A percentile compares a stretch with the other conserved stretches of the same genome.
phyloP scores from a whole-genome alignment of 2,329 filamentous ascomycete species.

The Phaeosphaeriaceae sp. region DNA sequence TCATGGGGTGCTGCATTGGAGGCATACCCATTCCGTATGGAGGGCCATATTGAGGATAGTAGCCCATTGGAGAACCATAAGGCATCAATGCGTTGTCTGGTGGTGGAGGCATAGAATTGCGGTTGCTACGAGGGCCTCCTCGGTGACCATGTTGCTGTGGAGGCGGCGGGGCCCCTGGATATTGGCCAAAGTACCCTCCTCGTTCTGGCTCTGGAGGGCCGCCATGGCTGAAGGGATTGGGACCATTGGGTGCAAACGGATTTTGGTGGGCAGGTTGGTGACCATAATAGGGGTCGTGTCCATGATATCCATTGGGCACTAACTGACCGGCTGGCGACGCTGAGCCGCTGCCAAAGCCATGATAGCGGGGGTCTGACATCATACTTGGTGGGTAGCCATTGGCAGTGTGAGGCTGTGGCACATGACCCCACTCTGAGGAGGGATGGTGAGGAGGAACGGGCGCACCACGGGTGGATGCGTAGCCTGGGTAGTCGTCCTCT shows the following conservation, averaged over 20 bases:
- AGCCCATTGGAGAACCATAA: slow-evolving; percentile 30
- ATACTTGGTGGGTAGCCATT: slow-evolving; percentile 48
- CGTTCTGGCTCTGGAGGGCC: slow-evolving; percentile 26
- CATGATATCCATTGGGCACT: slow-evolving; percentile 38
- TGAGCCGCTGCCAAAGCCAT: slow-evolving; percentile 31
- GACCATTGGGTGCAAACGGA: slow-evolving; percentile 36
- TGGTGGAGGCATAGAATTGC: slow-evolving; percentile 43
- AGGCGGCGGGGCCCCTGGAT: slow-evolving; percentile 12
- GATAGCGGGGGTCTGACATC: slow-evolving; percentile 45
- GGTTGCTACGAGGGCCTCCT: slow-evolving; percentile 26
- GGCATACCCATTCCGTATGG: slow-evolving; percentile 32
- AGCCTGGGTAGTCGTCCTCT: slow-evolving; percentile 54
- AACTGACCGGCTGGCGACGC: slow-evolving; percentile 36
- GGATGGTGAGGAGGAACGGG: slow-evolving; percentile 45
- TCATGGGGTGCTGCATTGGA: slow-evolving; percentile 27
- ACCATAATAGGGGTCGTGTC: slow-evolving; percentile 48
- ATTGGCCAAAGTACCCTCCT: slow-evolving; percentile 47
- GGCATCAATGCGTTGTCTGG: slow-evolving; percentile 44
- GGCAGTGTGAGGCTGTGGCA: slow-evolving; percentile 37
- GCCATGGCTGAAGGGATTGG: slow-evolving; percentile 28
- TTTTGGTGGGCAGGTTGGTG: slow-evolving; percentile 24
- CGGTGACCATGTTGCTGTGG: slow-evolving; percentile 1
- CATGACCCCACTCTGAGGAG: slow-evolving; percentile 44
- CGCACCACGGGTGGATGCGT: slow-evolving; percentile 32
- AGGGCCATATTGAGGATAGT: slow-evolving; percentile 39